Evolutionary conservation across 768 basidiomycete species (phyloP), one percentile per base, ranked within the genome.

Genomic region (Infundibulicybe gibba): DNA sequence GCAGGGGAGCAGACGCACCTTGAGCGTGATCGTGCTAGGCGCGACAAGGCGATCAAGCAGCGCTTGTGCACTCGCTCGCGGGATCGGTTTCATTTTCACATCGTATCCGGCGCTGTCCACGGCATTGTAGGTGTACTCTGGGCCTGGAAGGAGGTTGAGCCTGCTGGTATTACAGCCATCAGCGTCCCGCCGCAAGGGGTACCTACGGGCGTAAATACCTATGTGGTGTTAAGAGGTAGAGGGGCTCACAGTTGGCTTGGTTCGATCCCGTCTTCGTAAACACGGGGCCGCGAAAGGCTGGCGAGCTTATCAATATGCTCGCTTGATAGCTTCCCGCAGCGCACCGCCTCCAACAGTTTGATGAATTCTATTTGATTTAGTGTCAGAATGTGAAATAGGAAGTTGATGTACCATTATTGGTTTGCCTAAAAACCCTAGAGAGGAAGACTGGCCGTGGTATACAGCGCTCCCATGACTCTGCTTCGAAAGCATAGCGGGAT

Each of bases 331-430:
- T 56, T 61, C 0, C 91, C 93, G 46, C 81, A 80, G 14, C 93
- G 80, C 86, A 95, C 93, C 57, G 91, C 83, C 54, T 90, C 89
- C 45, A 97, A 72, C 72, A 95, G 88, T 58, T 85, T 74, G 42
- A 95, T 76, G 62, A 95, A 94, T 16, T 72, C 90, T 89, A 45
- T 13, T 34, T 13, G 8, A 41, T 15, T 40, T 50, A 32, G 17
- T 13, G 49, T 47, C 31, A 41, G 37, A 32, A 11, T 16, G 11
- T 40, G 9, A 3, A 17, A 20, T 21, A 50, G 34, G 21, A 6
- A 17, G 11, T 39, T 16, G 11, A 39, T 59, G 30, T 49, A 78
- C 79, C 61, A 40, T 75, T 67, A 55, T 88, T 83, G 40, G 69
- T 84, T 60, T 90, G 87, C 46, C 87, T 70, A 65, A 89, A 90